Percentiles rank a stretch among this genome's conserved stretches.
Evolutionary conservation across 768 basidiomycete genomes (phyloP).

Genomic region (Tricholoma bakamatsutake): DNA sequence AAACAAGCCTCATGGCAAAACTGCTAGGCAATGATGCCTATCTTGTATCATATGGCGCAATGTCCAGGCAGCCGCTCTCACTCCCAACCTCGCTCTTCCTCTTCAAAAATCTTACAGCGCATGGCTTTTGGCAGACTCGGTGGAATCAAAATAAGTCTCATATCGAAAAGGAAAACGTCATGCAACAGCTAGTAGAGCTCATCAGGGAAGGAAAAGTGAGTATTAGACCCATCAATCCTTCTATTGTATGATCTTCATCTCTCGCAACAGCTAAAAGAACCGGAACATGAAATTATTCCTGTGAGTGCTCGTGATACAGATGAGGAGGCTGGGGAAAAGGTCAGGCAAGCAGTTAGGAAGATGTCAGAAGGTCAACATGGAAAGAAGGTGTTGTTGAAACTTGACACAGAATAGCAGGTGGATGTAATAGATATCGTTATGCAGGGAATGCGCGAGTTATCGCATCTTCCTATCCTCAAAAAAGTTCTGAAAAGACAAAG

Average conservation of each 20-base stretch:
- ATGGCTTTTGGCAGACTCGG: slow-evolving; percentile 74
- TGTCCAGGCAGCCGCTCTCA: slow-evolving; percentile 78
- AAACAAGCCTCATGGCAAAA: slow-evolving; percentile 61
- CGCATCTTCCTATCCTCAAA: slow-evolving; percentile 84
- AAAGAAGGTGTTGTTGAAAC: slow-evolving; percentile 38
- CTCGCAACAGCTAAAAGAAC: slow-evolving; percentile 51
- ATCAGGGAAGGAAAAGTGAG: slow-evolving; percentile 50
- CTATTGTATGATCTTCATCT: neutral
- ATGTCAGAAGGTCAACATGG: slow-evolving; percentile 31
- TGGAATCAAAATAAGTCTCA: slow-evolving; percentile 54
- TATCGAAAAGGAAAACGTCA: slow-evolving; percentile 45
- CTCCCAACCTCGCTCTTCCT: slow-evolving; percentile 78
- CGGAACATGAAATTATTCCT: slow-evolving; percentile 63
- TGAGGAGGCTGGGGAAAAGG: slow-evolving; percentile 34
- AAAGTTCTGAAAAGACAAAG: slow-evolving; percentile 49
- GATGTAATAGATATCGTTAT: slow-evolving; percentile 6
- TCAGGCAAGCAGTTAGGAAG: slow-evolving; percentile 42
- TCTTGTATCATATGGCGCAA: slow-evolving; percentile 84
- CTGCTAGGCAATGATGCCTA: slow-evolving; percentile 63
- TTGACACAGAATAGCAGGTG: slow-evolving; percentile 20
- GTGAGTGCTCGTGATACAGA: slow-evolving; percentile 36
- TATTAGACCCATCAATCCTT: neutral
- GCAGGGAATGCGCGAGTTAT: slow-evolving; percentile 23
- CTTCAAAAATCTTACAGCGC: slow-evolving; percentile 74
- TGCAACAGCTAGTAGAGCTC: slow-evolving; percentile 45